Base-by-base conservation (phyloP, 768 basidiomycete genomes). In the Naganishia randhawae region DNA sequence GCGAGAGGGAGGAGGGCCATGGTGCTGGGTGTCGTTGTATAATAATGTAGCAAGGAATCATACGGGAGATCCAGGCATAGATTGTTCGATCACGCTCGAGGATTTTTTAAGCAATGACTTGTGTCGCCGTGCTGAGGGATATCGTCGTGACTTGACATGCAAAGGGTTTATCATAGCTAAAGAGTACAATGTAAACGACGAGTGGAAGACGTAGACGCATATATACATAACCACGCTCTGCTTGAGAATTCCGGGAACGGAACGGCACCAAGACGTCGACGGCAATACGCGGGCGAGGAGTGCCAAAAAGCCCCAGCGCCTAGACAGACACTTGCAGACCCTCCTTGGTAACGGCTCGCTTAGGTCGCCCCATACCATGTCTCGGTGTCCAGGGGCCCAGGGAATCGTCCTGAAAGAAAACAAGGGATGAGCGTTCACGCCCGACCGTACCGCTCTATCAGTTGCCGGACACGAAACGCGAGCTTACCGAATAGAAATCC, bases 401-500 rank as follows among this genome's bases (percentile, higher is more conserved):
- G 11, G 74, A 76, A 25, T 63, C 68, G 66, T 79, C 77, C 66
- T 73, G 27, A 6, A 42, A n/a, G 2, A 1, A 31, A 45, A 57
- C 16, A 41, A 8, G 42, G 25, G n/a, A 1, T 5, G 31, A 11
- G 33, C 22, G 19, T 32, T 25, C 17, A 19, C 16, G 45, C 19
- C 32, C 19, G 14, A 17, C 3, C 2, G 33, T 13, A 29, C 1
- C 41, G 13, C 27, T 4, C 16, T n/a, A 13, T 31, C 42, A 35
- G 9, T 8, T 9, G 33, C 31, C 29, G 41, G 25, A 2, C 27
- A 53, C 22, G 32, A 27, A 37, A 55, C 37, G 7, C 41, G 2
- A 31, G 35, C 71, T 67, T 33, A 74, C 75, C 31, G 73, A 66
- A 55, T 98, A 99, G 79, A 98, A 99, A 80, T 99, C 91, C 96